A percentile compares a stretch with the other conserved stretches of the same genome.
Conservation (phyloP, 108 stramenopile genomes). For the Pelagomonas calceolata region DNA sequence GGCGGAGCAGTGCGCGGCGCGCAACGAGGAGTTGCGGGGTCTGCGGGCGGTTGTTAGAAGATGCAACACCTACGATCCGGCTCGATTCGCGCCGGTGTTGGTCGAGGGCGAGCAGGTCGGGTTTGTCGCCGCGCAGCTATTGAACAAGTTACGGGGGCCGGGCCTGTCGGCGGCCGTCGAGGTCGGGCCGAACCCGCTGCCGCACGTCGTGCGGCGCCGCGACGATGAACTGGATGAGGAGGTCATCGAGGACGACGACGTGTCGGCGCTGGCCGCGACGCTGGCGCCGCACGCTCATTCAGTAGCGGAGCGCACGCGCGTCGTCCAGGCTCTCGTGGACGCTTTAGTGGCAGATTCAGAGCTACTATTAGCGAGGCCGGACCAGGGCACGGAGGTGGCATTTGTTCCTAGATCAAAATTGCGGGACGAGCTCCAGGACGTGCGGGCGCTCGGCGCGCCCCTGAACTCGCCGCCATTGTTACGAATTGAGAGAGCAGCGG, state of each 20-base stretch:
- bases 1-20: constrained; percentile 4
- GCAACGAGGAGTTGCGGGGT: background rate
- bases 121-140: background rate
- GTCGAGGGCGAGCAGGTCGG: constrained; percentile 9
- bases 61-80: constrained; percentile 12
- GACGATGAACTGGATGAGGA: no score
- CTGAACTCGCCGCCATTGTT: background rate
- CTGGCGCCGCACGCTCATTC: background rate
- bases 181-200: constrained; percentile 2
- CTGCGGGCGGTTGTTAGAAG: constrained; percentile 20
- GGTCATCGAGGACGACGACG: background rate
- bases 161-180: background rate
- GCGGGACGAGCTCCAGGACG: background rate
- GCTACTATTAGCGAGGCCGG: background rate
- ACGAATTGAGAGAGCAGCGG: constrained; percentile 14
- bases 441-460: background rate
- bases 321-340: background rate
- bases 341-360: background rate
- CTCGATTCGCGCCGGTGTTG: constrained; percentile 19
- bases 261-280: background rate
- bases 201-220: no score
- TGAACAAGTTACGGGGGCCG: background rate
- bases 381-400: background rate
- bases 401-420: background rate
- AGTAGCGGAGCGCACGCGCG: background rate